phyloP scores from a whole-genome alignment of 805 yeast species.

The Dipodascus albidus region DNA sequence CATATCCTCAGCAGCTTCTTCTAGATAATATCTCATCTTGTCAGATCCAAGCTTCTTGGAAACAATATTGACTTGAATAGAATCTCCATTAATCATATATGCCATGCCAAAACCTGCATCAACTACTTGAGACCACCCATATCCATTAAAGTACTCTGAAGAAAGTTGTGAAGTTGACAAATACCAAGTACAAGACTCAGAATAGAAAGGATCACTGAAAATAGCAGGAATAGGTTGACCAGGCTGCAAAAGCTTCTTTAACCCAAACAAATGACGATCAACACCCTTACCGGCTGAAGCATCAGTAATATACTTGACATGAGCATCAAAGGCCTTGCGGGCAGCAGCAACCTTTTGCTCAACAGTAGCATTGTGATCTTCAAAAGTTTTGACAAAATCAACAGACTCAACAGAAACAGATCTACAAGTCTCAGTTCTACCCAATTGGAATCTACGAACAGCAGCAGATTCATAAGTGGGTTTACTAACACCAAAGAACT shows the following conservation, averaged over 20 bases:
- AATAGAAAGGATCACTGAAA: conserved; percentile 63
- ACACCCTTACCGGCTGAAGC: conserved; percentile 85
- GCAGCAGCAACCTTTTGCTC: conserved; percentile 55
- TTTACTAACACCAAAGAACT: conserved; percentile 63
- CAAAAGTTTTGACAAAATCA: conserved; percentile 65
- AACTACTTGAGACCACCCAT: conserved; percentile 93
- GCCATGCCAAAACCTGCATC: conserved; percentile 92
- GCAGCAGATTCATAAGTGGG: conserved; percentile 97
- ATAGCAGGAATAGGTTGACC: conserved; percentile 53
- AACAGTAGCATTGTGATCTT: conserved; percentile 37
- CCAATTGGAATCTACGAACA: conserved; percentile 76
- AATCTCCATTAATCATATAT: conserved; percentile 79
- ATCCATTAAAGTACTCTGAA: conserved; percentile 74
- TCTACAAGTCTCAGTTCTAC: conserved; percentile 92
- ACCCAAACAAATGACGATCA: conserved; percentile 88
- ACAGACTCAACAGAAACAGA: conserved; percentile 64
- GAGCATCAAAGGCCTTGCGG: conserved; percentile 62
- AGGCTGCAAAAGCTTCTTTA: conserved; percentile 54
- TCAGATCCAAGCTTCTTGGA: conserved; percentile 45
- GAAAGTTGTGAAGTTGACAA: conserved; percentile 83
- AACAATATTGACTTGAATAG: conserved; percentile 77
- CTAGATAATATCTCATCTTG: conserved; percentile 50
- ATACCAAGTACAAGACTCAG: conserved; percentile 75
- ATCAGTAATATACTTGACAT: conserved; percentile 56
- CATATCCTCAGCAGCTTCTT: conserved; percentile 73